Conservation (phyloP, 768 basidiomycete genomes). For the Mycena amicta region DNA sequence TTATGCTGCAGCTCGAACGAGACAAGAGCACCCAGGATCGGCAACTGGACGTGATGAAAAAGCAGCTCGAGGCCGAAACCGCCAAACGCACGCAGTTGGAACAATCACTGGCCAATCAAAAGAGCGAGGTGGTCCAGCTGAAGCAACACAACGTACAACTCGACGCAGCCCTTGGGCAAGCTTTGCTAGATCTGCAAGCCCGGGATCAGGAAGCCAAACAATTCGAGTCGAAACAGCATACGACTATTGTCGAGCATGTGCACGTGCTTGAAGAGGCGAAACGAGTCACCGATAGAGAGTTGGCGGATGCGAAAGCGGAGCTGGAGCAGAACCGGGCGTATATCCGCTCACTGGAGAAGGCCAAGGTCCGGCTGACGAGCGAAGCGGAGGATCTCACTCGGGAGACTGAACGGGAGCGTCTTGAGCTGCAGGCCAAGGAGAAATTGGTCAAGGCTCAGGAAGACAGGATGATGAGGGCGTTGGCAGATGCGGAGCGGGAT, state of each 20-base stretch:
- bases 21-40: constrained; percentile 76
- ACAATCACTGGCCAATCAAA: constrained; percentile 59
- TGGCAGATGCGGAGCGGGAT: constrained; percentile 68
- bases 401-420: constrained; percentile 71
- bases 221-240: constrained; percentile 86
- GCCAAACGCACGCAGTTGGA: constrained; percentile 78
- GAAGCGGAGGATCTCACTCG: constrained; percentile 84
- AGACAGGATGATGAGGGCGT: constrained; percentile 56
- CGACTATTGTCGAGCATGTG: constrained; percentile 98
- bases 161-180: constrained; percentile 81
- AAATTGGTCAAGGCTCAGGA: constrained; percentile 66
- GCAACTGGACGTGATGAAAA: constrained; percentile 68
- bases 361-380: constrained; percentile 67
- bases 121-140: constrained; percentile 66
- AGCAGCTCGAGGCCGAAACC: constrained; percentile 75
- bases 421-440: constrained; percentile 67
- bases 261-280: constrained; percentile 97
- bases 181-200: constrained; percentile 75
- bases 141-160: constrained; percentile 72
- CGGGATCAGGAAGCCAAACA: constrained; percentile 88
- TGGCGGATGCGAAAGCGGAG: constrained; percentile 79
- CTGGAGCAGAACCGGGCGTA: constrained; percentile 72
- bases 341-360: constrained; percentile 86
- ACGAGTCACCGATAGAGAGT: constrained; percentile 88
- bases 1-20: constrained; percentile 79